Evolutionary conservation across 495 filamentous ascomycete genomes (phyloP).

Genomic region (Amphirosellinia nigrospora): DNA sequence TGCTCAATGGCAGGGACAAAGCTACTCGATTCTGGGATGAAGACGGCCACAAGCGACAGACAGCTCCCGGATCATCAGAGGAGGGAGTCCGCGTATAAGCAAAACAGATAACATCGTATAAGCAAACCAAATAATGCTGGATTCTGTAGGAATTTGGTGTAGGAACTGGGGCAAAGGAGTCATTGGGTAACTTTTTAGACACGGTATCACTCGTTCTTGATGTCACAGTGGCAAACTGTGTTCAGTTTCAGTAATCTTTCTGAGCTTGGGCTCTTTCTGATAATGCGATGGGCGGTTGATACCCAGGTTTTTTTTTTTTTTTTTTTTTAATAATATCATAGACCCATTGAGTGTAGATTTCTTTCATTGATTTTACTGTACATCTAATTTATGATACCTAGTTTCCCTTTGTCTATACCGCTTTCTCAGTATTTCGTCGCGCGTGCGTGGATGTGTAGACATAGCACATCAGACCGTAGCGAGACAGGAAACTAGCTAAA

Average conservation of each 20-base stretch:
- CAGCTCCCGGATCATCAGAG: neutral
- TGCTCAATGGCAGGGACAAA: conserved; percentile 58
- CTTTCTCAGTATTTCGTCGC: neutral
- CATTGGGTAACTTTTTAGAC: neutral
- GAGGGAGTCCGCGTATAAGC: neutral
- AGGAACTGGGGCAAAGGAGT: too few relatives aligned
- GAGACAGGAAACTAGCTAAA: neutral
- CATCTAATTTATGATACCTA: too few relatives aligned
- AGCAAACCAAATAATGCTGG: neutral
- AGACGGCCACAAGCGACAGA: neutral
- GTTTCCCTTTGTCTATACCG: neutral
- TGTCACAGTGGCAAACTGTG: neutral
- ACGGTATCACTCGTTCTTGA: neutral
- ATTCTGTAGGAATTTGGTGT: neutral
- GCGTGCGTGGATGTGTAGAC: too few relatives aligned
- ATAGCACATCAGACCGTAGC: too few relatives aligned
- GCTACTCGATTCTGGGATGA: conserved; percentile 63
- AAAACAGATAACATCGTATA: neutral
- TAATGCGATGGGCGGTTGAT: neutral
- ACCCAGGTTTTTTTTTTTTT: neutral
- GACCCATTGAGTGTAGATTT: neutral
- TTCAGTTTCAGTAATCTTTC: neutral
- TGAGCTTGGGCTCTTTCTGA: neutral
- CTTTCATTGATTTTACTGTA: neutral
- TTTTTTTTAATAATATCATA: neutral